phyloP scores from a whole-genome alignment of 352 stramenopile species.

The Globisporangium megalacanthum region DNA sequence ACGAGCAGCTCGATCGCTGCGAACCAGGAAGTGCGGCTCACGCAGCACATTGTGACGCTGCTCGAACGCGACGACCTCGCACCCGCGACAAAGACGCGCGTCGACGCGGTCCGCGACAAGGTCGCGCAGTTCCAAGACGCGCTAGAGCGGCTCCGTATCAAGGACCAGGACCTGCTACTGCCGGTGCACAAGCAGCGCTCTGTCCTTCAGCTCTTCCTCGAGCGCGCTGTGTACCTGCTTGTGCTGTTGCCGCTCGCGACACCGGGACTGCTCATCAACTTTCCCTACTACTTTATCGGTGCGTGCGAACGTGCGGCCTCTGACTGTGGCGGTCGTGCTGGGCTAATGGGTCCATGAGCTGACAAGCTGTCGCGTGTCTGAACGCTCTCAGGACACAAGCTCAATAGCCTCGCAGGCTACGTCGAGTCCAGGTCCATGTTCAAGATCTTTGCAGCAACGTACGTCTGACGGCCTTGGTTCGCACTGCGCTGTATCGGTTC shows the following conservation, averaged over 20 bases:
- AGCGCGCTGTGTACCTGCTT: slow-evolving; percentile 58
- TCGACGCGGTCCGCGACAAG: slow-evolving; percentile 37
- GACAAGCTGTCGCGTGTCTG: neutral
- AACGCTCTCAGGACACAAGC: slow-evolving; percentile 39
- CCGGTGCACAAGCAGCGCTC: slow-evolving; percentile 44
- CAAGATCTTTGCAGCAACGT: slow-evolving; percentile 69
- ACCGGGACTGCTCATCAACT: slow-evolving; percentile 61
- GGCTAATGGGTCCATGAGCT: neutral
- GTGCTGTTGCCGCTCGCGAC: slow-evolving; percentile 66
- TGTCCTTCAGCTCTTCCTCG: slow-evolving; percentile 55
- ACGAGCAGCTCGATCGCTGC: slow-evolving; percentile 54
- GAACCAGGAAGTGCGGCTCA: slow-evolving; percentile 69
- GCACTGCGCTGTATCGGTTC: neutral
- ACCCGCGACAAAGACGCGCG: slow-evolving; percentile 23
- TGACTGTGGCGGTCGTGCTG: neutral
- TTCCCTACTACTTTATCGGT: slow-evolving; percentile 80
- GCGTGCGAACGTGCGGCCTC: slow-evolving; percentile 6
- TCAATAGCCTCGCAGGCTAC: slow-evolving; percentile 62
- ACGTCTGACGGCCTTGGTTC: slow-evolving; percentile 10
- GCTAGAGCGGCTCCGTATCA: slow-evolving; percentile 50
- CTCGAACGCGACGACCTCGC: slow-evolving; percentile 34
- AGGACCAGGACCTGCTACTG: slow-evolving; percentile 63
- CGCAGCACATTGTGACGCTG: slow-evolving; percentile 74
- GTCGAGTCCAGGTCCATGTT: slow-evolving; percentile 79
- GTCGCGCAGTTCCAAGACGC: slow-evolving; percentile 57